These are phyloP conservation scores for Penicillium sp. DNA, from an alignment of 2,329 filamentous ascomycete genomes.

Conservation along the genomic window DNA sequence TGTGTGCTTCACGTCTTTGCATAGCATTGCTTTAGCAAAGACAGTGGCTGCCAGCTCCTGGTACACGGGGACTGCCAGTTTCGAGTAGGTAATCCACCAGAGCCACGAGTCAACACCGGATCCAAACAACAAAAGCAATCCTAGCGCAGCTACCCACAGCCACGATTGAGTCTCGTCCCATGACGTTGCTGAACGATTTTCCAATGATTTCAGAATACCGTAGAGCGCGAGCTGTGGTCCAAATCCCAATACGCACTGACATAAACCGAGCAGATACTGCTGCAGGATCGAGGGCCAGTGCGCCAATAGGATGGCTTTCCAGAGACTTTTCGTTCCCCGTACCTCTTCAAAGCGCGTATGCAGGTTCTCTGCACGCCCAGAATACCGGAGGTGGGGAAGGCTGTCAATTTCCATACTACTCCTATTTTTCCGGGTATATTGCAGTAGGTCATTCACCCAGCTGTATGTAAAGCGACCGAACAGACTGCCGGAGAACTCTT, in stretches of 20 bases:
- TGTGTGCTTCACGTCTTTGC: conserved; percentile 61
- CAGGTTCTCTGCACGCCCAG: conserved; percentile 50
- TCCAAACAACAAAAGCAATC: conserved; percentile 53
- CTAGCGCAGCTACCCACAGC: conserved; percentile 65
- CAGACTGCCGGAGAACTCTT: conserved; percentile 58
- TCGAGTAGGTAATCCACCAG: conserved; percentile 63
- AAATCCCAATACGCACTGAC: conserved; percentile 56
- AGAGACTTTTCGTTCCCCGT: conserved; percentile 46
- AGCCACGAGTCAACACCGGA: conserved; percentile 62
- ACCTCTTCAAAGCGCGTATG: conserved; percentile 48
- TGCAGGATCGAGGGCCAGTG: conserved; percentile 56
- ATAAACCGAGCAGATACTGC: conserved; percentile 22
- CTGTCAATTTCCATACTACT: conserved; percentile 56
- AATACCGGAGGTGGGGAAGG: conserved; percentile 58
- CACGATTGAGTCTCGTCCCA: conserved; percentile 54
- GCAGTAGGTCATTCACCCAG: conserved; percentile 62
- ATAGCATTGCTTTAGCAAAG: conserved; percentile 71
- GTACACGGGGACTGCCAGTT: conserved; percentile 63
- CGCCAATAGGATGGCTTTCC: conserved; percentile 57
- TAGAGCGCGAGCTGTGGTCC: conserved; percentile 67
- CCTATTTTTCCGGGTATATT: conserved; percentile 49
- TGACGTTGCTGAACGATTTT: conserved; percentile 50
- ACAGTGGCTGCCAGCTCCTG: conserved; percentile 67
- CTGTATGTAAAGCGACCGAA: conserved; percentile 61
- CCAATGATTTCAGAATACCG: conserved; percentile 62